These are phyloP conservation scores for Starmera caribaea DNA, from an alignment of 805 yeast species.

Conservation along the genomic window DNA sequence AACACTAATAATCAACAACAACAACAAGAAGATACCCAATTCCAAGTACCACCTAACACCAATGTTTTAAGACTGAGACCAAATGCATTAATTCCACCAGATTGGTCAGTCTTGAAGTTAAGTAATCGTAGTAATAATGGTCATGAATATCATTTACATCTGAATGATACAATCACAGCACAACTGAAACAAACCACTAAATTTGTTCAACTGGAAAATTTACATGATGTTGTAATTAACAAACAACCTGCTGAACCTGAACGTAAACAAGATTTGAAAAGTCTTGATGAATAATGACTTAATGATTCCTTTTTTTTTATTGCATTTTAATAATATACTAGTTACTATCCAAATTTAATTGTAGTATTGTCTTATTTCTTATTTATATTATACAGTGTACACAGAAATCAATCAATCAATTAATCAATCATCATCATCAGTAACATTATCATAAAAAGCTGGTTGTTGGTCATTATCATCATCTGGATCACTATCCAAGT, in stretches of 20 bases:
- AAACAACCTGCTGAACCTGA: not conserved
- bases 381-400: not conserved
- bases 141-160: conserved; percentile 6
- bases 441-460: not conserved
- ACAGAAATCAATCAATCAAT: not conserved
- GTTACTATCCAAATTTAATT: not conserved
- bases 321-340: not conserved
- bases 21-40: conserved; percentile 1
- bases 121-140: conserved; percentile 5
- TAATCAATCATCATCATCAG: not conserved
- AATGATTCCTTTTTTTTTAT: not conserved
- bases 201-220: not conserved
- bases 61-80: conserved; percentile 2
- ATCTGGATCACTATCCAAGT: conserved; percentile 2
- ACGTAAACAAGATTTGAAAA: not conserved
- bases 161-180: conserved; percentile 7
- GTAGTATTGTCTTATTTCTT: not conserved
- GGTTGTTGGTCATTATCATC: not conserved
- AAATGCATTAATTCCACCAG: conserved; percentile 15
- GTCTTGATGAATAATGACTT: not conserved
- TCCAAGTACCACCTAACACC: not conserved
- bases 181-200: conserved; percentile 4
- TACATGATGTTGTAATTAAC: not conserved
- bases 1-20: not conserved
- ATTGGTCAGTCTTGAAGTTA: conserved; percentile 16